phyloP scores from a whole-genome alignment of 108 stramenopile species.

The Chaetoceros muelleri region DNA sequence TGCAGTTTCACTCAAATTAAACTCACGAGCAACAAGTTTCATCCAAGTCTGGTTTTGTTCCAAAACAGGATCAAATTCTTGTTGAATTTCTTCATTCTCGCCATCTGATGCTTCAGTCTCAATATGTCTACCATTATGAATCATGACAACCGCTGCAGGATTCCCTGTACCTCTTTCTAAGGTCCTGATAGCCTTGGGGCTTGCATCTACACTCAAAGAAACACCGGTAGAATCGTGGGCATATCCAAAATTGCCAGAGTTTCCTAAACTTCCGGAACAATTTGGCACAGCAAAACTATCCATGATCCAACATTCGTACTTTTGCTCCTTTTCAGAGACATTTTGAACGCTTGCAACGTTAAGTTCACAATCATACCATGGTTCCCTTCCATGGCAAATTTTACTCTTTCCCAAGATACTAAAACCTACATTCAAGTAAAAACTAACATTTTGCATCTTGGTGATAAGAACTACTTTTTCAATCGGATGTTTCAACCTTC shows the following conservation, averaged over 20 bases:
- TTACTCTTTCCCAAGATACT: constrained; percentile 32
- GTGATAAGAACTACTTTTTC: constrained; percentile 55
- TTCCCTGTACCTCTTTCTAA: constrained; percentile 76
- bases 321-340: constrained; percentile 2
- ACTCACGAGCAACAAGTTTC: constrained; percentile 81
- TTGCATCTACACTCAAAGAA: too few relatives aligned
- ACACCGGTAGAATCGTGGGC: too few relatives aligned
- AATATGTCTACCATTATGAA: constrained; percentile 14
- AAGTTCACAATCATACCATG: constrained; percentile 65
- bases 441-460: constrained; percentile 53
- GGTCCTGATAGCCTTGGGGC: too few relatives aligned
- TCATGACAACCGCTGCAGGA: constrained; percentile 90
- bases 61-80: constrained; percentile 11
- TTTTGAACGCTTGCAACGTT: constrained; percentile 11
- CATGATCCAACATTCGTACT: constrained; percentile 40
- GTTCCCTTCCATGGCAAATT: constrained; percentile 55
- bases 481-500: constrained; percentile 26
- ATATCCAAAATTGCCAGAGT: too few relatives aligned
- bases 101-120: too few relatives aligned
- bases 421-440: constrained; percentile 81
- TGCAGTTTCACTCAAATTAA: constrained; percentile 91
- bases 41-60: constrained; percentile 66
- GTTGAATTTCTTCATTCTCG: constrained; percentile 10
- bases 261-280: too few relatives aligned
- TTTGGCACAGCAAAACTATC: constrained; percentile 87